Evolutionary conservation across 306 rosid genomes (phyloP), one percentile per base, ranked within the genome.

Genomic region (Crotalaria pallida): DNA sequence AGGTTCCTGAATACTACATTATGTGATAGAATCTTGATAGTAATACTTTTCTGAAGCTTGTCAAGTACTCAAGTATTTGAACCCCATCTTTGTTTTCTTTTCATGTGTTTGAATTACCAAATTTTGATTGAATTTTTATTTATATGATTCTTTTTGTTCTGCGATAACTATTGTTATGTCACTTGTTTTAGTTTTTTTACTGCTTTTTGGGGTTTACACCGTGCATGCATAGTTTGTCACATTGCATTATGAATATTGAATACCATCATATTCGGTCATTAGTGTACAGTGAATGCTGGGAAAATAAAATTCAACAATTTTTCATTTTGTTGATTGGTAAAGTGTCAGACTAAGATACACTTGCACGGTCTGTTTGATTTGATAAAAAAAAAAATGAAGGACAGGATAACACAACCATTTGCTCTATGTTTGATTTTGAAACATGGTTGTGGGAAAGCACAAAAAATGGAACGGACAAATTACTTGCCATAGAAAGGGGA

Each of bases 1-100:
- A 71, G 16, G 77, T 71, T 63, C 68, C 71, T n/a, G 40, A 22
- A 50, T 62, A 31, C 19, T 71, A 40, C 15, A 15, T 57, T 15
- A 3, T 27, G 6, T 10, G 27, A 3, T 11, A 68, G 3, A 41
- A 48, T 33, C 26, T 15, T 38, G 9, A 21, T 31, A 40, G 12
- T 38, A 12, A 16, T 41, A 40, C 73, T 58, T 23, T 22, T 49
- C 36, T 36, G 44, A 69, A 55, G 36, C 33, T 44, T 63, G 18
- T 45, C 12, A 10, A 18, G 13, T 63, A n/a, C n/a, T n/a, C n/a
- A n/a, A n/a, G n/a, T n/a, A 58, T 75, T 55, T 21, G 24, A 38
- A 47, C 34, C 22, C 19, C 1, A 31, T 18, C 70, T 52, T 7
- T 6, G 1, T 10, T 1, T 6, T 5, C 43, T 27, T 13, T n/a